These are phyloP conservation scores for Pittosporum tobira DNA, from an alignment of 129 eudicot genomes.

Conservation along the genomic window DNA sequence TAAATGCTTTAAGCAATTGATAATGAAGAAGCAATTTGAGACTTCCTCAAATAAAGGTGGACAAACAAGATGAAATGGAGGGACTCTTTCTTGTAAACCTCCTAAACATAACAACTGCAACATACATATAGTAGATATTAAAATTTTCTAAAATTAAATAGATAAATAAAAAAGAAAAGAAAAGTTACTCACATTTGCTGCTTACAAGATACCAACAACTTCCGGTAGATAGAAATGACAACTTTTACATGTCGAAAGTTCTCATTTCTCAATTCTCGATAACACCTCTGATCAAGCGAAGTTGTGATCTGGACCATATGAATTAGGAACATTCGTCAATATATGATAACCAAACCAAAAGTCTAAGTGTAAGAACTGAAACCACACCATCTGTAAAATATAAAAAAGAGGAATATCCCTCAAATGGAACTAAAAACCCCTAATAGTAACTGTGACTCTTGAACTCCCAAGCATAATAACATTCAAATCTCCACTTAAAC, in stretches of 20 bases:
- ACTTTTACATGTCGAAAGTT: constrained; percentile 51
- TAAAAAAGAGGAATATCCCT: too few relatives aligned
- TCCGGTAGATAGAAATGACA: constrained; percentile 67
- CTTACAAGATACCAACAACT: constrained; percentile 62
- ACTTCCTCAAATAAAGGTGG: neutral
- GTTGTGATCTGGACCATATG: constrained; percentile 48
- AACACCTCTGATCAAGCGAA: constrained; percentile 71
- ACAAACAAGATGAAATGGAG: neutral
- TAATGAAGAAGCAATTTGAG: neutral
- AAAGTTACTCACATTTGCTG: constrained; percentile 91
- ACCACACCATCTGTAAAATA: too few relatives aligned
- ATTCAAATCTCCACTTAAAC: too few relatives aligned
- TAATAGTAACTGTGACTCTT: too few relatives aligned
- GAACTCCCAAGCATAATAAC: too few relatives aligned
- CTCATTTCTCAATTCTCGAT: constrained; percentile 64
- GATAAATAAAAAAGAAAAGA: neutral
- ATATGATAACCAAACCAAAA: neutral
- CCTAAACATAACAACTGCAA: too few relatives aligned
- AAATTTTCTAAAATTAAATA: too few relatives aligned
- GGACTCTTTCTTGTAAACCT: neutral
- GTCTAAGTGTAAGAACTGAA: too few relatives aligned
- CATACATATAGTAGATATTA: neutral
- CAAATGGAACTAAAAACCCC: too few relatives aligned
- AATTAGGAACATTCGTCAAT: constrained; percentile 8
- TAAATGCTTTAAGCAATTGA: neutral